Conservation (phyloP, 2,329 filamentous ascomycete genomes). For the Dactylellina drechsleri region DNA sequence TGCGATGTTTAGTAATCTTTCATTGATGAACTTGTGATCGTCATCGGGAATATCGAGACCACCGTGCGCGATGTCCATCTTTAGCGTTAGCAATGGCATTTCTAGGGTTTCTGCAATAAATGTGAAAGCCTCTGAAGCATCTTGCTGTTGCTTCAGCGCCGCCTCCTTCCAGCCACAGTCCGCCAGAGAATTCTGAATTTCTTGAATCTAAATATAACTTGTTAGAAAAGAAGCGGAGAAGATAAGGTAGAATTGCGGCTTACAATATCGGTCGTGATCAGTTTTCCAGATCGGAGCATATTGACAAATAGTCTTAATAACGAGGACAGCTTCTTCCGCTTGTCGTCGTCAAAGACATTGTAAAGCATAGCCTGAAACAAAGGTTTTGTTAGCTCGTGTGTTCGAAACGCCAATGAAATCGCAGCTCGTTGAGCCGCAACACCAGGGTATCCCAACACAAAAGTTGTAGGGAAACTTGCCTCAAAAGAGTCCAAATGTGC, state of each 20-base stretch:
- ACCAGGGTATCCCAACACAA: constrained; percentile 33
- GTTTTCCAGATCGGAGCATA: constrained; percentile 81
- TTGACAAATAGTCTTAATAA: constrained; percentile 92
- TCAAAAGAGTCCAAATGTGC: constrained; percentile 89
- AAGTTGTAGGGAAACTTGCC: constrained; percentile 63
- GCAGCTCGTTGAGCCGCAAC: neutral
- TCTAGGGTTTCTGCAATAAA: constrained; percentile 93
- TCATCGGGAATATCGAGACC: constrained; percentile 83
- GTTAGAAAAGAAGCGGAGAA: constrained; percentile 4
- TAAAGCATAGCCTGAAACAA: constrained; percentile 72
- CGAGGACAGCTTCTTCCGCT: constrained; percentile 77
- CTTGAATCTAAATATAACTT: constrained; percentile 70
- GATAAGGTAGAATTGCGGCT: neutral
- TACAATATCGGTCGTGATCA: constrained; percentile 87
- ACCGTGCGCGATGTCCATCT: constrained; percentile 93
- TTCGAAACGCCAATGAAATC: neutral
- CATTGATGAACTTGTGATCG: constrained; percentile 94
- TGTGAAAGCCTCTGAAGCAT: constrained; percentile 93
- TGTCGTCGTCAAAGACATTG: constrained; percentile 77
- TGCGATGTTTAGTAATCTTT: constrained; percentile 87
- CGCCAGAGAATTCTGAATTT: constrained; percentile 82
- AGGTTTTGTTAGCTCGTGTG: constrained; percentile 12
- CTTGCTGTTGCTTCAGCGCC: constrained; percentile 80
- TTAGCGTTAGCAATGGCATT: constrained; percentile 84
- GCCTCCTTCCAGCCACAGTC: constrained; percentile 91